These are phyloP conservation scores for Davidsoniella eucalypti DNA, from an alignment of 2,329 filamentous ascomycete species.

Conservation along the genomic window DNA sequence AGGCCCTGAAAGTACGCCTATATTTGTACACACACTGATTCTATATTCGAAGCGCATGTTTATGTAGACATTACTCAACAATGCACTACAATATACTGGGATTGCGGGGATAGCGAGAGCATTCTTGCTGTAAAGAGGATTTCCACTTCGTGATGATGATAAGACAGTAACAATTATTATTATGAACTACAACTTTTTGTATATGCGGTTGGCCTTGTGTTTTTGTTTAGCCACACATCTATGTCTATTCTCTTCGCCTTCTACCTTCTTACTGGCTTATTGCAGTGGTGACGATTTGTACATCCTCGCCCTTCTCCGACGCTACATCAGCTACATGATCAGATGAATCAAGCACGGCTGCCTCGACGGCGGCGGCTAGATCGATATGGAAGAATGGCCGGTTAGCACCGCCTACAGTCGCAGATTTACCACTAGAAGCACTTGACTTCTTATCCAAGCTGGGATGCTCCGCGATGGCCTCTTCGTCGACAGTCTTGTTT, in stretches of 20 bases:
- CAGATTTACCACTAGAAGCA: slow-evolving; percentile 1
- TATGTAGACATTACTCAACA: too few relatives aligned
- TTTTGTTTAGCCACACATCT: background rate
- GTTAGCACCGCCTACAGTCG: slow-evolving; percentile 25
- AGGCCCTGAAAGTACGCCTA: too few relatives aligned
- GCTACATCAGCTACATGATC: background rate
- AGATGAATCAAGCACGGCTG: slow-evolving; percentile 16
- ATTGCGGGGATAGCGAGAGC: too few relatives aligned
- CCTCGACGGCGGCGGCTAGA: slow-evolving; percentile 26
- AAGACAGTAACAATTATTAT: too few relatives aligned
- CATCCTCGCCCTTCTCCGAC: slow-evolving; percentile 5
- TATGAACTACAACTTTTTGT: background rate
- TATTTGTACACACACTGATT: too few relatives aligned
- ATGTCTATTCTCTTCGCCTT: background rate
- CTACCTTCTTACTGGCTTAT: background rate
- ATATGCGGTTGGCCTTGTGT: background rate
- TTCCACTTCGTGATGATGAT: too few relatives aligned
- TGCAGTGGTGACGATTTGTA: background rate
- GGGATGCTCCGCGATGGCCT: slow-evolving; percentile 7
- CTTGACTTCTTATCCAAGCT: slow-evolving; percentile 14
- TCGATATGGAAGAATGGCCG: slow-evolving; percentile 33
- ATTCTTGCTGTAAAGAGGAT: too few relatives aligned
- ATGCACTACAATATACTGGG: too few relatives aligned
- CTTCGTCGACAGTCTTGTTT: slow-evolving; percentile 3
- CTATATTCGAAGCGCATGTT: too few relatives aligned